Evolutionary conservation across 257 asterid species (phyloP), one percentile per base, ranked within the genome.

Genomic region (Nicotiana attenuata): DNA sequence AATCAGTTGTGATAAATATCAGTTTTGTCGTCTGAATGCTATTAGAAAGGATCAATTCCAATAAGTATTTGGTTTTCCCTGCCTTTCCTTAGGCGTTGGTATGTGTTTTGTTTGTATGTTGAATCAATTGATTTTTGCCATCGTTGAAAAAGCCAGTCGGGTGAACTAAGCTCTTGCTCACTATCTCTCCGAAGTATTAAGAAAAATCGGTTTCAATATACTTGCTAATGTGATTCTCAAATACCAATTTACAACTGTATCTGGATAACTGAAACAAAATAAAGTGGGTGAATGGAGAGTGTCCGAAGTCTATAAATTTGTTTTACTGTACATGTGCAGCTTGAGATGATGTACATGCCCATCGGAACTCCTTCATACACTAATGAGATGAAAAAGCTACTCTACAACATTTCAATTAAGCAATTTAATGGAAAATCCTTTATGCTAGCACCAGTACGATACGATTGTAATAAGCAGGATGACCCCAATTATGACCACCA

Each of bases 401-500:
- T 31, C 5, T 31, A 24, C 78, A 22, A 22, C 8, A 47, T 73
- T 33, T 41, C 33, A 20, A 35, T 69, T 10, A 20, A 45, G 60
- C 45, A 10, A 71, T 57, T 71, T 73, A 38, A 56, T 45, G 2
- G 79, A 73, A 2, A 73, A 22, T 28, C 7, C 79, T 73, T 47
- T 50, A 73, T 47, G 45, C 61, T 24, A 73, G 24, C 79, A 50
- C 63, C 24, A 73, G 61, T 28, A 28, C 29, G 63, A 94, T 28
- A 28, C 29, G 63, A 94, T 81, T 89, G 92, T 87, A 66, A 93
- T 94, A 84, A 93, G 97, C 84, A 94, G 88, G 85, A 91, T 89
- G 45, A 94, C 88, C 82, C 95, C 97, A 14, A 94, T 92, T 59
- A 94, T 93, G 82, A 94, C 97, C 61, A 94, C 90, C 64, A 94